Conservation (phyloP, 345 rosid species). For the Aquilaria yunnanensis region DNA sequence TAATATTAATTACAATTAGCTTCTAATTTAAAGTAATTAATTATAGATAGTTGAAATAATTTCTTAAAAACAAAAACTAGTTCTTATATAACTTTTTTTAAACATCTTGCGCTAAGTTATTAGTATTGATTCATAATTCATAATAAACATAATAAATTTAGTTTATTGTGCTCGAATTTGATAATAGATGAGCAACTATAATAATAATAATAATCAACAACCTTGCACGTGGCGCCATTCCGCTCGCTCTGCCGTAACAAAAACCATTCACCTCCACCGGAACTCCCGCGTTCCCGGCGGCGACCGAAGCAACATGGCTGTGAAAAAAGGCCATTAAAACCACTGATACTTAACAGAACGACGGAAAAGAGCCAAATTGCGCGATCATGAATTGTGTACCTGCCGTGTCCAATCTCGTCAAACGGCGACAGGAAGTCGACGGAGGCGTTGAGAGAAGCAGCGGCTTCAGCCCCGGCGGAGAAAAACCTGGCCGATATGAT, state of each 20-base stretch:
- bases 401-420: slow-evolving; percentile 84
- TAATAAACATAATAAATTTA: no score
- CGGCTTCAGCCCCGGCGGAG: slow-evolving; percentile 76
- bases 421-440: slow-evolving; percentile 78
- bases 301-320: slow-evolving; percentile 83
- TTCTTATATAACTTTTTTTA: no score
- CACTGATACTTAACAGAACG: background rate
- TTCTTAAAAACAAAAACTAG: no score
- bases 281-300: slow-evolving; percentile 75
- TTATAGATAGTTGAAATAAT: no score
- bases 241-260: slow-evolving; percentile 68
- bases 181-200: no score
- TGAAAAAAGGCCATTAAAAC: slow-evolving; percentile 2
- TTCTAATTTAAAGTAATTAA: no score
- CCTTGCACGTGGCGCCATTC: slow-evolving; percentile 91
- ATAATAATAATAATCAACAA: slow-evolving; percentile 3
- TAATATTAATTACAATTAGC: no score
- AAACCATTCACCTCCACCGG: slow-evolving; percentile 69
- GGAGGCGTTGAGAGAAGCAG: slow-evolving; percentile 41
- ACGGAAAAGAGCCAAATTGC: background rate
- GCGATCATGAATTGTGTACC: slow-evolving; percentile 24
- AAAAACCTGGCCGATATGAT: slow-evolving; percentile 70
- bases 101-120: no score
- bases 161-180: no score
- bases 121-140: no score